Percentiles rank a stretch among this genome's conserved stretches.
Evolutionary conservation across 371 early-diverging fungal genomes (phyloP).

Genomic region (Mortierella sp.): DNA sequence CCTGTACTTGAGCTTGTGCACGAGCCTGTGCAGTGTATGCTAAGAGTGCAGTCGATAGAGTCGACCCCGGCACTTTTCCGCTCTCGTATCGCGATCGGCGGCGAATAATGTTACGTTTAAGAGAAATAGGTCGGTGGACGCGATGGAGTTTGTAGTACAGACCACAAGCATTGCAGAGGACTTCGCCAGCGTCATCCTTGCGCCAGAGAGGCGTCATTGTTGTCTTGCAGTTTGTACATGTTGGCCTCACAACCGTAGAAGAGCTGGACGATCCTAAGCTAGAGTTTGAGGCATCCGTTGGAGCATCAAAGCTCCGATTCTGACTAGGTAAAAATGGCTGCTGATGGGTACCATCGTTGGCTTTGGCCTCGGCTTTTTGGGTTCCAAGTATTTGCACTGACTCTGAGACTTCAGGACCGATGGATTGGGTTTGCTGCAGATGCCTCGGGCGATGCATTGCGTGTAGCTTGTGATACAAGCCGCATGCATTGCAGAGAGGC

Average conservation of each 20-base stretch:
- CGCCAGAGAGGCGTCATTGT: conserved; percentile 97
- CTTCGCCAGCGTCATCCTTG: conserved; percentile 82
- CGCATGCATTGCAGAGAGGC: conserved; percentile 96
- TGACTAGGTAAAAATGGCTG: conserved; percentile 7
- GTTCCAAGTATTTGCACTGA: not conserved
- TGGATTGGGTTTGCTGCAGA: conserved; percentile 25
- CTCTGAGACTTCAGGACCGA: not conserved
- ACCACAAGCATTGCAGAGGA: conserved; percentile 97
- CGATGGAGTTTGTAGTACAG: conserved; percentile 94
- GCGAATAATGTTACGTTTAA: conserved; percentile 87
- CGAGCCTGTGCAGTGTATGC: conserved; percentile 15
- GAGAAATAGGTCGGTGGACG: conserved; percentile 80
- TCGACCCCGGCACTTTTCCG: conserved; percentile 22
- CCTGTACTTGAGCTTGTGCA: conserved; percentile 8
- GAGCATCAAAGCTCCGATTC: not conserved
- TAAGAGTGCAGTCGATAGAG: conserved; percentile 2
- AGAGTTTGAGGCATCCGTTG: not conserved
- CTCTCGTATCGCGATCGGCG: conserved; percentile 83
- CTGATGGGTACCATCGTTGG: not conserved
- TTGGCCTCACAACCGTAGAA: conserved; percentile 48
- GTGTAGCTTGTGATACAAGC: conserved; percentile 93
- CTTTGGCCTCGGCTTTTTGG: not conserved
- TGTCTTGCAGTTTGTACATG: conserved; percentile 91
- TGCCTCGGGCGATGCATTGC: conserved; percentile 73
- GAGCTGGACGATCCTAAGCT: conserved; percentile 9